Conservation (phyloP, 192 early-diverging fungal species). For the Entomortierella beljakovae region DNA sequence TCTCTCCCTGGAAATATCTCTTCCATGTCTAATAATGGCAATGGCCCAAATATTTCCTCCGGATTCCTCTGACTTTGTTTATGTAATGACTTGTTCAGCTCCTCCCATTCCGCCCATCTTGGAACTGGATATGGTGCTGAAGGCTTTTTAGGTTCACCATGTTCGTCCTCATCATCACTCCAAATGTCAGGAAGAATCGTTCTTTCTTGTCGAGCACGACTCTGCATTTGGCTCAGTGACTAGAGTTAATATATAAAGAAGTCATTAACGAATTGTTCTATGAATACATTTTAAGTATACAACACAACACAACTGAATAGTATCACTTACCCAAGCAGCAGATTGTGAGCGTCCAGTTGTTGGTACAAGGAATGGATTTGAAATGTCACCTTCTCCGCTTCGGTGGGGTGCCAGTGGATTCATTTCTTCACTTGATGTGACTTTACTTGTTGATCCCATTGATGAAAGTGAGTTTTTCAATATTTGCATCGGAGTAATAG, state of each 20-base stretch:
- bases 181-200: slow-evolving; percentile 31
- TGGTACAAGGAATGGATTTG: slow-evolving; percentile 22
- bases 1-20: slow-evolving; percentile 29
- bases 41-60: slow-evolving; percentile 34
- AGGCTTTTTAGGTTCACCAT: not conserved
- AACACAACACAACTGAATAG: not conserved
- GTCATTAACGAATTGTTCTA: not conserved
- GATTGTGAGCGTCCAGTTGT: not conserved
- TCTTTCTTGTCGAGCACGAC: not conserved
- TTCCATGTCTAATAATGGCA: slow-evolving; percentile 29
- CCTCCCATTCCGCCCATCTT: slow-evolving; percentile 30
- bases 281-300: not conserved
- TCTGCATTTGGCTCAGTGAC: not conserved
- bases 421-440: not conserved
- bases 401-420: not conserved
- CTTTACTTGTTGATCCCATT: not conserved
- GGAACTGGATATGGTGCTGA: slow-evolving; percentile 1
- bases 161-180: slow-evolving; percentile 15
- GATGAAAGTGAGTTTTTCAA: not conserved
- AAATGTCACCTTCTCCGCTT: not conserved
- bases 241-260: not conserved
- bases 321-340: slow-evolving; percentile 19
- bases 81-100: slow-evolving; percentile 20
- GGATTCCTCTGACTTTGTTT: slow-evolving; percentile 28
- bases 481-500: not conserved